A percentile compares a stretch with the other conserved stretches of the same genome.
Conservation (phyloP, 2,329 filamentous ascomycete genomes). For the Monosporascus sp. region DNA sequence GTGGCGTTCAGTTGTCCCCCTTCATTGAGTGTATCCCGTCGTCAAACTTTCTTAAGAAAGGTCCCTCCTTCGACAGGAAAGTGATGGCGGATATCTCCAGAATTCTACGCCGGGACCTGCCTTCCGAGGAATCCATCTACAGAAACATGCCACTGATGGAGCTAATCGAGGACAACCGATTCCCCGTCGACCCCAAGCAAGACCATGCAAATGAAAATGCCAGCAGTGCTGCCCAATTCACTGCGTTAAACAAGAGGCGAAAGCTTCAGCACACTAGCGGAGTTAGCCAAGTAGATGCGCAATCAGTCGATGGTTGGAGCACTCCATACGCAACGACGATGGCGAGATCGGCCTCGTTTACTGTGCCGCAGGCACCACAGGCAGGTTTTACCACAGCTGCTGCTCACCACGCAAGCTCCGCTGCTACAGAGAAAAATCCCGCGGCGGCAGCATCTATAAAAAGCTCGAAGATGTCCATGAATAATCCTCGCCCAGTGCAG, state of each 20-base stretch:
- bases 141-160: slow-evolving; percentile 48
- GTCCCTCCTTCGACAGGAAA: slow-evolving; percentile 62
- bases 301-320: slow-evolving; percentile 27
- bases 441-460: slow-evolving; percentile 14
- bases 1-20: slow-evolving; percentile 58
- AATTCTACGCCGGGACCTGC: slow-evolving; percentile 62
- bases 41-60: slow-evolving; percentile 44
- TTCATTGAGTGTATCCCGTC: slow-evolving; percentile 54
- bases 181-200: slow-evolving; percentile 58
- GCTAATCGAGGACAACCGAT: slow-evolving; percentile 60
- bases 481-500: slow-evolving; percentile 6
- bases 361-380: slow-evolving; percentile 41
- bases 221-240: slow-evolving; percentile 3
- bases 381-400: slow-evolving; percentile 60
- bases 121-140: slow-evolving; percentile 50
- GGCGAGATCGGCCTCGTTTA: slow-evolving; percentile 54
- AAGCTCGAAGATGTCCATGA: slow-evolving; percentile 8
- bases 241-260: slow-evolving; percentile 21
- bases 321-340: slow-evolving; percentile 54
- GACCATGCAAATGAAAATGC: slow-evolving; percentile 28
- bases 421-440: slow-evolving; percentile 27
- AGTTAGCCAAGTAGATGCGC: slow-evolving; percentile 33
- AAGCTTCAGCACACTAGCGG: slow-evolving; percentile 25
- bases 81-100: slow-evolving; percentile 62
- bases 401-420: slow-evolving; percentile 42